Evolutionary conservation across 2,329 filamentous ascomycete genomes (phyloP).

Genomic region (Davidsoniella eucalypti): DNA sequence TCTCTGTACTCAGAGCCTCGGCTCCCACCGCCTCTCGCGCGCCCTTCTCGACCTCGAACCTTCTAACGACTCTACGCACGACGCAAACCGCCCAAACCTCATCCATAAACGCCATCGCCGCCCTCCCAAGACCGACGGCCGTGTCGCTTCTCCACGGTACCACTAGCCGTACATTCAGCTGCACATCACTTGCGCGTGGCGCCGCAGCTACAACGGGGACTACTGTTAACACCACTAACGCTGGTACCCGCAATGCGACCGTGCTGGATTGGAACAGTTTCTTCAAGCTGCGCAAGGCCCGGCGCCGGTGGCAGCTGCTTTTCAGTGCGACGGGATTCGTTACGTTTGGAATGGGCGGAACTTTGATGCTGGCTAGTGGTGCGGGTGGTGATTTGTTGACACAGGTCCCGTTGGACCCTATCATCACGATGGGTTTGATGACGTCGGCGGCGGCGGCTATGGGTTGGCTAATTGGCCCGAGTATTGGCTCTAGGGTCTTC

Average conservation of each 20-base stretch:
- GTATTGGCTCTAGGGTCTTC: conserved; percentile 65
- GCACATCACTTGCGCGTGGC: conserved; percentile 10
- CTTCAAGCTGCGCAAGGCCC: conserved; percentile 74
- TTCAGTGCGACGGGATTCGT: conserved; percentile 55
- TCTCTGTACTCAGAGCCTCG: not conserved
- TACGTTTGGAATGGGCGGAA: conserved; percentile 43
- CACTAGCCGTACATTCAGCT: conserved; percentile 12
- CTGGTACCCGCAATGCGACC: conserved; percentile 19
- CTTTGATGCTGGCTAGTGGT: conserved; percentile 50
- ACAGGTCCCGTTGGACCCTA: conserved; percentile 71
- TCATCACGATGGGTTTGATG: conserved; percentile 68
- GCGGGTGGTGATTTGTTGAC: conserved; percentile 54
- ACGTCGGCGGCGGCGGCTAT: conserved; percentile 60
- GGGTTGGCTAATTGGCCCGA: conserved; percentile 79
- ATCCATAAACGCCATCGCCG: conserved; percentile 14
- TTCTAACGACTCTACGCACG: not conserved
- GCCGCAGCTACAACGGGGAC: conserved; percentile 10
- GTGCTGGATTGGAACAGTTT: conserved; percentile 80
- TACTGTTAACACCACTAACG: conserved; percentile 14
- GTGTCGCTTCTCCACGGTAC: not conserved
- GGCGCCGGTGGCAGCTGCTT: conserved; percentile 65
- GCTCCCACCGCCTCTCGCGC: not conserved
- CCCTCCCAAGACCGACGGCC: not conserved
- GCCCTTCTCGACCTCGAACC: conserved; percentile 3
- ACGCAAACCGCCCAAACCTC: not conserved